These are phyloP conservation scores for Malus orientalis DNA, from an alignment of 306 rosid genomes.

Conservation along the genomic window DNA sequence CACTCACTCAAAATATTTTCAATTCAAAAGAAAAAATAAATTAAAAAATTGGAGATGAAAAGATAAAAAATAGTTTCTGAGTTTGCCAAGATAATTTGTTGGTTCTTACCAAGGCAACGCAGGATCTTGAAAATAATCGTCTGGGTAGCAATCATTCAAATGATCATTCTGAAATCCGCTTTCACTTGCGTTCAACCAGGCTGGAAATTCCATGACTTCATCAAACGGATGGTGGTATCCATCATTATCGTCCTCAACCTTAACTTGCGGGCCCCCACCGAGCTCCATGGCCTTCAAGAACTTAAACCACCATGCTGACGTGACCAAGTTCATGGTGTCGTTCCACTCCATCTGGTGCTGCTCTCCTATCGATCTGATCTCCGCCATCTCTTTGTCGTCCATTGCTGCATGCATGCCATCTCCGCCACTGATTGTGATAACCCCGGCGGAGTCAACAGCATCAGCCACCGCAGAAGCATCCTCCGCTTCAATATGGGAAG, in stretches of 20 bases:
- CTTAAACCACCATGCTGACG: conserved; percentile 85
- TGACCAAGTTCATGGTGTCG: conserved; percentile 64
- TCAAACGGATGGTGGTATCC: conserved; percentile 32
- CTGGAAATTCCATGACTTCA: conserved; percentile 60
- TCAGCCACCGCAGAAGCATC: conserved; percentile 22
- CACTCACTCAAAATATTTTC: not conserved
- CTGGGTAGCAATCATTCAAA: conserved; percentile 36
- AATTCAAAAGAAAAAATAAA: not conserved
- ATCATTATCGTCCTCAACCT: conserved; percentile 23
- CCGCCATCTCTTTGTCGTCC: conserved; percentile 80
- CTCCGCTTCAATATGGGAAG: conserved; percentile 28
- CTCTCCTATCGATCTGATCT: conserved; percentile 74
- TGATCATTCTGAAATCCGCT: conserved; percentile 35
- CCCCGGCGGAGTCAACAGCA: conserved; percentile 21
- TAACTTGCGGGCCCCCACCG: conserved; percentile 17
- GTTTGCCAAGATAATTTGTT: not conserved
- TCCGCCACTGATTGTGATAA: conserved; percentile 16
- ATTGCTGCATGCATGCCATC: conserved; percentile 46
- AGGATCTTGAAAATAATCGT: conserved; percentile 43
- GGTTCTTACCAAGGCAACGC: conserved; percentile 66
- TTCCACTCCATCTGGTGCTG: conserved; percentile 79
- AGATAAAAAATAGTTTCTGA: not conserved
- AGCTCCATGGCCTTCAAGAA: conserved; percentile 57
- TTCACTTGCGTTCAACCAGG: conserved; percentile 68
- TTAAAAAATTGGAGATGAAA: not conserved